phyloP scores from a whole-genome alignment of 2,329 filamentous ascomycete genomes.

The Rhynchosporium agropyri region DNA sequence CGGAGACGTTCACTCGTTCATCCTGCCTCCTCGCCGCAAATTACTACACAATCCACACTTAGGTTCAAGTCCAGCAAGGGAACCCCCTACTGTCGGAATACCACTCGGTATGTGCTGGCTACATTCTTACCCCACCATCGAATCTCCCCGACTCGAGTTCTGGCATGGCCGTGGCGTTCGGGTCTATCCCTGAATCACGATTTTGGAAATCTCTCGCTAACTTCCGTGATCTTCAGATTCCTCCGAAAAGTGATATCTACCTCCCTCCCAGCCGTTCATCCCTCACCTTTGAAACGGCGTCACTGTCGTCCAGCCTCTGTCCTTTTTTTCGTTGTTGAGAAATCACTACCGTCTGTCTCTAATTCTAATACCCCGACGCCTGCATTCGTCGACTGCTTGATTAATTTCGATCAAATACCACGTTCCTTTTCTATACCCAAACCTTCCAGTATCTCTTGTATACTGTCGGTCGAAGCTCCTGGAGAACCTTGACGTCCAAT shows the following conservation, averaged over 20 bases:
- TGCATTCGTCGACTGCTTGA: slow-evolving; percentile 30
- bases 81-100: slow-evolving; percentile 26
- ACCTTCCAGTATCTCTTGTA: slow-evolving; percentile 34
- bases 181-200: slow-evolving; percentile 15
- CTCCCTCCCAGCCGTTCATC: slow-evolving; percentile 32
- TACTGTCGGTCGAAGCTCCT: slow-evolving; percentile 44
- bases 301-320: slow-evolving; percentile 37
- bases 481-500: slow-evolving; percentile 44
- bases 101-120: slow-evolving; percentile 30
- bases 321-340: slow-evolving; percentile 40
- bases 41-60: slow-evolving; percentile 27
- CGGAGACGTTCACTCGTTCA: slow-evolving; percentile 46
- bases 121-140: slow-evolving; percentile 28
- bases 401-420: slow-evolving; percentile 32
- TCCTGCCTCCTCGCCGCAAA: slow-evolving; percentile 37
- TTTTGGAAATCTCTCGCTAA: slow-evolving; percentile 23
- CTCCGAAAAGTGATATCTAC: slow-evolving; percentile 33
- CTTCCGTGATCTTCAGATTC: slow-evolving; percentile 27
- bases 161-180: slow-evolving; percentile 8
- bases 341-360: slow-evolving; percentile 38
- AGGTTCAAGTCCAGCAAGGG: slow-evolving; percentile 30
- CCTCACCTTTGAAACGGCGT: slow-evolving; percentile 30
- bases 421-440: slow-evolving; percentile 39
- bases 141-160: slow-evolving; percentile 9
- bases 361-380: slow-evolving; percentile 40